Conservation (phyloP, 2,329 filamentous ascomycete species). For the Diplodia mutila region DNA sequence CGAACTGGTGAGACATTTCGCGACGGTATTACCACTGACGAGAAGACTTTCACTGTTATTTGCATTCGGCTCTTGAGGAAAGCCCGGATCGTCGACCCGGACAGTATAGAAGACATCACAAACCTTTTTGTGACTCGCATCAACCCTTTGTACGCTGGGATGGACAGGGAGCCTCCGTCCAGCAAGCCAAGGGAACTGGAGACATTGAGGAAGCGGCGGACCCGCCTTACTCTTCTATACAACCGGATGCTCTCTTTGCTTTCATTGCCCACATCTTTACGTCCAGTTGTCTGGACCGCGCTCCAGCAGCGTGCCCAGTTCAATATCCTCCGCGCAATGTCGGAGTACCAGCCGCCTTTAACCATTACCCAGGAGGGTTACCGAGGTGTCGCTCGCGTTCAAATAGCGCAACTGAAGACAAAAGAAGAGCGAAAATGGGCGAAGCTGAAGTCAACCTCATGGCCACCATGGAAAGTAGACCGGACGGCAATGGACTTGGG, state of each 20-base stretch:
- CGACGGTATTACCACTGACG: background rate
- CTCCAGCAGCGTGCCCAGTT: constrained; percentile 63
- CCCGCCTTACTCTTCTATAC: constrained; percentile 45
- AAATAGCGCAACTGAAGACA: constrained; percentile 63
- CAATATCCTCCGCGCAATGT: constrained; percentile 61
- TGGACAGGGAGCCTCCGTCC: background rate
- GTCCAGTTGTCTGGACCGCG: constrained; percentile 54
- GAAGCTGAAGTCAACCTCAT: constrained; percentile 61
- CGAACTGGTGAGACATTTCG: constrained; percentile 6
- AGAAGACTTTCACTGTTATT: constrained; percentile 41
- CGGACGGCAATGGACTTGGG: constrained; percentile 63
- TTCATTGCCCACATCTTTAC: constrained; percentile 50
- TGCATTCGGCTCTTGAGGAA: constrained; percentile 55
- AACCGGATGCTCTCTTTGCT: constrained; percentile 56
- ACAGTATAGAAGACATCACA: constrained; percentile 48
- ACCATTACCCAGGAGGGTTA: constrained; percentile 63
- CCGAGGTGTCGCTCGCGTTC: constrained; percentile 58
- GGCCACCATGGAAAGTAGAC: constrained; percentile 69
- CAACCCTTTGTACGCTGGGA: constrained; percentile 8
- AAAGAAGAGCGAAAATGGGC: constrained; percentile 60
- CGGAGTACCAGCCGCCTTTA: constrained; percentile 56
- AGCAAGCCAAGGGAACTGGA: background rate
- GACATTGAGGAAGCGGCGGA: background rate
- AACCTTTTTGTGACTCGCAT: constrained; percentile 45
- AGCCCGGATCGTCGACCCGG: constrained; percentile 55